Conservation (phyloP, 75 land plant species). For the Larix kaempferi region DNA sequence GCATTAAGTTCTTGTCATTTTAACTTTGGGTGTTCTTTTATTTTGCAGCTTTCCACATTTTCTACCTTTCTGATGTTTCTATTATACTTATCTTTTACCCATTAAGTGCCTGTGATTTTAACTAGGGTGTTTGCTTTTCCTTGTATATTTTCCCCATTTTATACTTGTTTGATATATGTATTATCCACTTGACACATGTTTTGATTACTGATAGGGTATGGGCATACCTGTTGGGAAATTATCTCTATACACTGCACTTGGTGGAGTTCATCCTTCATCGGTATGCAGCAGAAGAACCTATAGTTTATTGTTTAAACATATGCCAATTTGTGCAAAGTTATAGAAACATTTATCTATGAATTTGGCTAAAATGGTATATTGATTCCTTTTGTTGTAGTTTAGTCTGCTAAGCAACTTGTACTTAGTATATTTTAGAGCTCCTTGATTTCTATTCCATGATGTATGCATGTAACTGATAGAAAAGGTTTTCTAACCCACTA, state of each 20-base stretch:
- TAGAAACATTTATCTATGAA: neutral
- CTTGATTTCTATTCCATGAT: neutral
- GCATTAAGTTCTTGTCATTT: neutral
- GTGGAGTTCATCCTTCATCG: constrained; percentile 86
- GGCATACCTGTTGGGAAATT: constrained; percentile 94
- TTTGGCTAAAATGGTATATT: neutral
- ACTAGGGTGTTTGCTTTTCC: neutral
- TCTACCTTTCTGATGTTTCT: neutral
- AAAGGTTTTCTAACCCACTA: neutral
- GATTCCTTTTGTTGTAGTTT: neutral
- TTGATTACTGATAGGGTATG: constrained; percentile 60
- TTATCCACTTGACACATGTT: neutral
- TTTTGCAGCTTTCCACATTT: neutral
- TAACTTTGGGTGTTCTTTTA: neutral
- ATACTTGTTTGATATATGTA: neutral
- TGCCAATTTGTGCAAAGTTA: neutral
- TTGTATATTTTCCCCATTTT: neutral
- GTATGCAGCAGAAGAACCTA: constrained; percentile 31
- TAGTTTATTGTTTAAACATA: constrained; percentile 1
- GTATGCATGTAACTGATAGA: neutral
- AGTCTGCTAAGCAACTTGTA: neutral
- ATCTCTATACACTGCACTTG: constrained; percentile 84
- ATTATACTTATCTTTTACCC: neutral
- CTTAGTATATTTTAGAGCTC: neutral
- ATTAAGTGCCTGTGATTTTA: neutral